These are phyloP conservation scores for Botryotinia narcissicola DNA, from an alignment of 2,329 filamentous ascomycete genomes.

Conservation along the genomic window DNA sequence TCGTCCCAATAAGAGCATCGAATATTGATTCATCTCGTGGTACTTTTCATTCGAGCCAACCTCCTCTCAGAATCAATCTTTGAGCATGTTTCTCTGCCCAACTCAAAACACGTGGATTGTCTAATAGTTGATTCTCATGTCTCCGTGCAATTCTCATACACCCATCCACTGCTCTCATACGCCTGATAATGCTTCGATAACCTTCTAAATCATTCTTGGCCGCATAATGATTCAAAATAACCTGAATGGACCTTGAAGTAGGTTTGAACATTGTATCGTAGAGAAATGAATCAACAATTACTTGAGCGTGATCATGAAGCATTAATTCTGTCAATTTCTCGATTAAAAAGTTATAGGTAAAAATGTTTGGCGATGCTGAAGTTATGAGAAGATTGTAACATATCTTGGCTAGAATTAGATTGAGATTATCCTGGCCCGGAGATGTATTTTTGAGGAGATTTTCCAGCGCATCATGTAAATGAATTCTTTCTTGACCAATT, in stretches of 20 bases:
- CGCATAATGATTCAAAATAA: constrained; percentile 37
- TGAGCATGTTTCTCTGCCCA: constrained; percentile 31
- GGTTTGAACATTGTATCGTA: constrained; percentile 38
- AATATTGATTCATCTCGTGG: constrained; percentile 32
- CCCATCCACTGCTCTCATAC: constrained; percentile 32
- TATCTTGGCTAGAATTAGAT: constrained; percentile 41
- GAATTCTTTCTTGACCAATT: constrained; percentile 25
- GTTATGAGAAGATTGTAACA: constrained; percentile 66
- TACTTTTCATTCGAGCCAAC: constrained; percentile 30
- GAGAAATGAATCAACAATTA: constrained; percentile 53
- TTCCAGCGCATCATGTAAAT: constrained; percentile 31
- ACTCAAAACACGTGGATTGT: constrained; percentile 16
- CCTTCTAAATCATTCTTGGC: constrained; percentile 29
- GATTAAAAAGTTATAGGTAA: constrained; percentile 70
- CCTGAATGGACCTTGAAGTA: constrained; percentile 29
- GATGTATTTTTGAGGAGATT: constrained; percentile 24
- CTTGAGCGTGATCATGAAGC: constrained; percentile 50
- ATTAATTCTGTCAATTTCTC: constrained; percentile 57
- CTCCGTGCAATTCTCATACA: constrained; percentile 21
- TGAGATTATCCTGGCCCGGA: constrained; percentile 24
- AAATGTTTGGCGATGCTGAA: constrained; percentile 59
- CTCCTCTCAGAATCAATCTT: constrained; percentile 27
- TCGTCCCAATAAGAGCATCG: constrained; percentile 33
- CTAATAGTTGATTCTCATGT: constrained; percentile 9
- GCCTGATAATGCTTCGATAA: constrained; percentile 31